A percentile compares a stretch with the other conserved stretches of the same genome.
phyloP scores from a whole-genome alignment of 2,329 filamentous ascomycete species.

The Alternaria sp. region DNA sequence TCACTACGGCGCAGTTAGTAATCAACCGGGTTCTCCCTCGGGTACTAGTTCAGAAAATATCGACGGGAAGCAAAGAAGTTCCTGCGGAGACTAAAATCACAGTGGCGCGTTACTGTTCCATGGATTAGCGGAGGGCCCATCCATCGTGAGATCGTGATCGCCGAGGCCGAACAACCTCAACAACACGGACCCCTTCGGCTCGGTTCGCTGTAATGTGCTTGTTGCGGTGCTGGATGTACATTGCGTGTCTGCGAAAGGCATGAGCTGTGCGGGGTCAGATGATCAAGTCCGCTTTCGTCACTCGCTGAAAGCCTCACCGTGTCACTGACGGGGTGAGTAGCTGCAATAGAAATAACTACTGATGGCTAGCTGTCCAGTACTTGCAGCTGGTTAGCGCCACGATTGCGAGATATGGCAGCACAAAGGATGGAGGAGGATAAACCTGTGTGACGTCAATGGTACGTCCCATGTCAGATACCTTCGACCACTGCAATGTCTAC shows the following conservation, averaged over 20 bases:
- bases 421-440: neutral
- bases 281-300: conserved; percentile 9
- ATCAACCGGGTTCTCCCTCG: neutral
- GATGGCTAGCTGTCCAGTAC: conserved; percentile 3
- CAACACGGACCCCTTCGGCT: neutral
- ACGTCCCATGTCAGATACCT: conserved; percentile 7
- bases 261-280: conserved; percentile 11
- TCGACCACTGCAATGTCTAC: conserved; percentile 3
- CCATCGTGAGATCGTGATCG: conserved; percentile 15
- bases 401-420: conserved; percentile 7
- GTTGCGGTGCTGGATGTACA: neutral
- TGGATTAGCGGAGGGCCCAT: conserved; percentile 14
- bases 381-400: conserved; percentile 4
- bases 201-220: neutral
- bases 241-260: conserved; percentile 5
- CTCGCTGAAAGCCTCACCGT: conserved; percentile 9
- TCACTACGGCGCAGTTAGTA: neutral
- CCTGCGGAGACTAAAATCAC: conserved; percentile 8
- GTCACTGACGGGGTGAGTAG: conserved; percentile 1
- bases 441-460: conserved; percentile 18
- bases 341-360: conserved; percentile 11
- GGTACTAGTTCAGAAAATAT: neutral
- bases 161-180: conserved; percentile 12
- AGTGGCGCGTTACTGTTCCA: conserved; percentile 11
- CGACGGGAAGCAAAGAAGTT: neutral